Evolutionary conservation across 1,139 yeast species (phyloP).

Genomic region (Suhomyces ambrosiae): DNA sequence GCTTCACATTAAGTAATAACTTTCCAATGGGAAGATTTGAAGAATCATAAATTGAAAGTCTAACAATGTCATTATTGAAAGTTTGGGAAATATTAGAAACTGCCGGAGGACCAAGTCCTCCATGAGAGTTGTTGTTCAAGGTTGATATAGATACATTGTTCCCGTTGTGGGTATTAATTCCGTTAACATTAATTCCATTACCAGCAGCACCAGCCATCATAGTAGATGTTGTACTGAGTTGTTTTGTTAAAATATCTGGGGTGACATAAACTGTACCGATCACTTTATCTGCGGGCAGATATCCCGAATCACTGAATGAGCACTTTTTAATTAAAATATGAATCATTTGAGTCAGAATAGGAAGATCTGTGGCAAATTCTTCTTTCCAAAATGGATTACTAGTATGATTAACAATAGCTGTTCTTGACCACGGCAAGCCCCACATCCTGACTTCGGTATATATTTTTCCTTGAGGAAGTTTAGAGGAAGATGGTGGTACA

Average conservation of each 20-base stretch:
- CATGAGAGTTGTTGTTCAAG: slow-evolving; percentile 7
- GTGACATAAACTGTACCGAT: slow-evolving; percentile 60
- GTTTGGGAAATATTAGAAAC: slow-evolving; percentile 6
- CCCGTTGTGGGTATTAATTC: slow-evolving; percentile 17
- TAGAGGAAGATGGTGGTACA: slow-evolving; percentile 9
- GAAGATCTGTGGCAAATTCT: slow-evolving; percentile 56
- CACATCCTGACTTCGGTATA: slow-evolving; percentile 68
- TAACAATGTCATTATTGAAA: slow-evolving; percentile 37
- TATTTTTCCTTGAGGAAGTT: slow-evolving; percentile 34
- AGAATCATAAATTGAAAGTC: slow-evolving; percentile 45
- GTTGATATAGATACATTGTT: slow-evolving; percentile 15
- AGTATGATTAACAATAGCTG: slow-evolving; percentile 56
- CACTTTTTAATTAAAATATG: slow-evolving; percentile 53
- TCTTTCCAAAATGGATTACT: slow-evolving; percentile 74
- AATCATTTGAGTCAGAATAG: slow-evolving; percentile 56
- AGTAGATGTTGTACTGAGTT: slow-evolving; percentile 37
- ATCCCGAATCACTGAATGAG: slow-evolving; percentile 22
- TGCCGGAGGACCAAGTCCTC: slow-evolving; percentile 2
- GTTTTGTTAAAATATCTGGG: slow-evolving; percentile 53
- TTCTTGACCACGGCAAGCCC: slow-evolving; percentile 70
- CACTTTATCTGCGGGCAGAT: slow-evolving; percentile 36
- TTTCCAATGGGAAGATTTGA: slow-evolving; percentile 57
- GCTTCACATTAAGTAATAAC: slow-evolving; percentile 54
- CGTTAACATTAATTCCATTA: slow-evolving; percentile 29
- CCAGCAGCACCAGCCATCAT: slow-evolving; percentile 35